Conservation (phyloP, 495 filamentous ascomycete species). For the Glutinoglossum americanum region DNA sequence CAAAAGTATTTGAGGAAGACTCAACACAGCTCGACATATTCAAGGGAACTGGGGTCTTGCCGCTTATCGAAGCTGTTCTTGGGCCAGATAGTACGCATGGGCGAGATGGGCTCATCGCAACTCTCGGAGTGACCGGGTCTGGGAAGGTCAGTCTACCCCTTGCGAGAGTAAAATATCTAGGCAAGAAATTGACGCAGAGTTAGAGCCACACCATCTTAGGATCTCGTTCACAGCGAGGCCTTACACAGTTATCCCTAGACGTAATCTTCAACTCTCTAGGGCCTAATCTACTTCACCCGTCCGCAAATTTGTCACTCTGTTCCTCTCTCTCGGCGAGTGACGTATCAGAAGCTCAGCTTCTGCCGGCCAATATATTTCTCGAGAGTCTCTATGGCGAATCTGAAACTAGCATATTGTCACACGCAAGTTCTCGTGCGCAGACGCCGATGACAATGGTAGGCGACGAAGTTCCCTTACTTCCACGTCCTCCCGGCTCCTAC, state of each 20-base stretch:
- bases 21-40: slow-evolving; percentile 74
- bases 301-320: slow-evolving; percentile 37
- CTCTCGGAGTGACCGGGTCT: slow-evolving; percentile 83
- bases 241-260: slow-evolving; percentile 82
- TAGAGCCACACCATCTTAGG: slow-evolving; percentile 96
- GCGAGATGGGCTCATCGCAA: slow-evolving; percentile 76
- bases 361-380: slow-evolving; percentile 54
- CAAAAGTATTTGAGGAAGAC: slow-evolving; percentile 74
- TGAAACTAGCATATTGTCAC: slow-evolving; percentile 37
- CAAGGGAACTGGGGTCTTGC: slow-evolving; percentile 53
- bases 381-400: slow-evolving; percentile 44
- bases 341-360: slow-evolving; percentile 63
- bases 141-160: slow-evolving; percentile 51
- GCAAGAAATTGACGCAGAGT: neutral
- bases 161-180: neutral
- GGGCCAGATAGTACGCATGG: slow-evolving; percentile 44
- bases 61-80: slow-evolving; percentile 58
- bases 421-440: slow-evolving; percentile 43
- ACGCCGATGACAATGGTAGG: slow-evolving; percentile 48
- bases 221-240: slow-evolving; percentile 60
- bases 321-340: slow-evolving; percentile 55
- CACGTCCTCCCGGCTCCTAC: slow-evolving; percentile 13
- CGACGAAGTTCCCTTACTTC: slow-evolving; percentile 14
- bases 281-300: slow-evolving; percentile 33
- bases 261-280: slow-evolving; percentile 64